Base-by-base conservation (phyloP, 176 grass and related monocot species). In the Ampelocalamus luodianensis region DNA sequence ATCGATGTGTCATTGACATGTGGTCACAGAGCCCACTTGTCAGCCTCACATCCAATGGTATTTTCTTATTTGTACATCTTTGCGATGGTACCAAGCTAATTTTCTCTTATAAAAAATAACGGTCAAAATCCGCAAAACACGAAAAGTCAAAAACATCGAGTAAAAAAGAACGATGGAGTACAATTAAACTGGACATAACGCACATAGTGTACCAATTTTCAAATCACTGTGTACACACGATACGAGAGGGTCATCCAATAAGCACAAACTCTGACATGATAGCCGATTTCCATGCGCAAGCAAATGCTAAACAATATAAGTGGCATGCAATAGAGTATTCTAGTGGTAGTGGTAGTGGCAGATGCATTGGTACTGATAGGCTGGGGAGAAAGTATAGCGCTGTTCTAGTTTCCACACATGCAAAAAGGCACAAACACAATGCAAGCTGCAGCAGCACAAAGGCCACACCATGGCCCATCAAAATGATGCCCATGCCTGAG, bases 401-500 rank as follows among this genome's bases (percentile, higher is more conserved):
- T 88, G 29, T 84, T 88, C 60, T 44, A 6, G 62, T 79, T 78
- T 79, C 56, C 73, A 88, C 78, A 44, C 49, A 46, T 27, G 23
- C 37, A 79, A 53, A 53, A 85, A 50, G 61, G 44, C 71, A 77
- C 82, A n/a, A 24, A 11, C 36, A 36, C 56, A 40, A 22, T 20
- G 5, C 10, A 38, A 1, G 38, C 68, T 13, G 32, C 8, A 34
- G 48, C 65, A 38, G 45, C 51, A 58, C 38, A 61, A 29, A 72
- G 23, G 78, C 42, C 63, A 75, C 85, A 66, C 36, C n/a, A 73
- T 3, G 42, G 46, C 59, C 45, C 71, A 40, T 48, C 24, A 67
- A 76, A 32, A 79, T 63, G 76, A 37, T 86, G 76, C 27, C 65
- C 84, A 72, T 86, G 75, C 40, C 65, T 37, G 75, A 22, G 45